Evolutionary conservation across 768 basidiomycete genomes (phyloP).

Genomic region (Hirschioporus abietinus): DNA sequence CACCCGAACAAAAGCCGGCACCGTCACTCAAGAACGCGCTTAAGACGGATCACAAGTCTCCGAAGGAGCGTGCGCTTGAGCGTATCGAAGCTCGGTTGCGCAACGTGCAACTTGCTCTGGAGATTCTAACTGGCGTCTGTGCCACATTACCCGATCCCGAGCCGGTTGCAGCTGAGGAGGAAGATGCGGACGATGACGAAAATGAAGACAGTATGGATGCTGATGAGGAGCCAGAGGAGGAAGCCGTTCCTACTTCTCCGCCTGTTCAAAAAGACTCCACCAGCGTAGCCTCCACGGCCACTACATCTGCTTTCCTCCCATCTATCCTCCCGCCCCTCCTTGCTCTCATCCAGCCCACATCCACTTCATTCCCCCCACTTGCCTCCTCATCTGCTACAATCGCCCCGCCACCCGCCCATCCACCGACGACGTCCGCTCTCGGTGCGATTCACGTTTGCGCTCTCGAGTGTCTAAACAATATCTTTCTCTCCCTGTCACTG

Average conservation of each 20-base stretch:
- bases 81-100: slow-evolving; percentile 64
- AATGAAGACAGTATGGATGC: slow-evolving; percentile 31
- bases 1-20: slow-evolving; percentile 13
- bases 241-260: slow-evolving; percentile 23
- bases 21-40: slow-evolving; percentile 60
- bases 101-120: slow-evolving; percentile 77
- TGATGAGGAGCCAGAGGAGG: slow-evolving; percentile 36
- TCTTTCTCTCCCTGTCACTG: slow-evolving; percentile 65
- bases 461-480: slow-evolving; percentile 86
- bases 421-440: slow-evolving; percentile 84
- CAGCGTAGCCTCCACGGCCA: slow-evolving; percentile 15
- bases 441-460: slow-evolving; percentile 80
- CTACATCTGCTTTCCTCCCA: slow-evolving; percentile 43
- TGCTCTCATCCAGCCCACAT: slow-evolving; percentile 64
- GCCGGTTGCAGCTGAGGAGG: slow-evolving; percentile 27
- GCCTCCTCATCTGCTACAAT: slow-evolving; percentile 51
- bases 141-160: slow-evolving; percentile 81
- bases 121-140: slow-evolving; percentile 84
- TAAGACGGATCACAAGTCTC: slow-evolving; percentile 71
- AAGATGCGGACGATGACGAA: slow-evolving; percentile 25
- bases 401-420: slow-evolving; percentile 67
- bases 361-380: slow-evolving; percentile 77
- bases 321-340: slow-evolving; percentile 66
- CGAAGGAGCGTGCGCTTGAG: slow-evolving; percentile 66
- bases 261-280: slow-evolving; percentile 17